Evolutionary conservation across 257 asterid genomes (phyloP).

Genomic region (Forsythia suspensa): DNA sequence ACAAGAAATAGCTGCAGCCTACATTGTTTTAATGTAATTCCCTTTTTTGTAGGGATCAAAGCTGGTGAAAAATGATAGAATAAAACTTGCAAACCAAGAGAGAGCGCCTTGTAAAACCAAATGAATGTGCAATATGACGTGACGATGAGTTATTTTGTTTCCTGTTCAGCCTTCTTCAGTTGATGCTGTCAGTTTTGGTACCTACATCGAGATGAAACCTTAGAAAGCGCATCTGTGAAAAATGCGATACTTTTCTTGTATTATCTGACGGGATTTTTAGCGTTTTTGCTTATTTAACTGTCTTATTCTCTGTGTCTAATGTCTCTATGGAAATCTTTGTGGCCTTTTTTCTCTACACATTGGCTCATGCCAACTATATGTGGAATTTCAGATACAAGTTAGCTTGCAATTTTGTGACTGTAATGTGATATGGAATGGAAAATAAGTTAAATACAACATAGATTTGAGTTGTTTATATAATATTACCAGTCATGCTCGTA

Average conservation of each 20-base stretch:
- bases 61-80: slow-evolving; percentile 6
- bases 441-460: neutral
- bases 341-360: neutral
- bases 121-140: slow-evolving; percentile 22
- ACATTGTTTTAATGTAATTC: slow-evolving; percentile 1
- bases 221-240: neutral
- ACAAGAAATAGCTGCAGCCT: neutral
- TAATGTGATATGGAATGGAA: neutral
- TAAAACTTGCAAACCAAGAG: neutral
- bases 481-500: neutral
- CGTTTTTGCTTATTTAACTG: neutral
- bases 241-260: neutral
- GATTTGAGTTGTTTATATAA: neutral
- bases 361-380: neutral
- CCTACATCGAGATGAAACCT: slow-evolving; percentile 1
- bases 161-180: slow-evolving; percentile 17
- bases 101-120: slow-evolving; percentile 24
- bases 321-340: neutral
- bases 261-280: neutral
- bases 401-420: neutral
- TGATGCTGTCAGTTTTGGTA: neutral
- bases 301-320: neutral
- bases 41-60: slow-evolving; percentile 23
- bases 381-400: neutral
- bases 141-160: slow-evolving; percentile 10